phyloP scores from a whole-genome alignment of 169 alveolate genomes.

The Perkinsus chesapeaki region DNA sequence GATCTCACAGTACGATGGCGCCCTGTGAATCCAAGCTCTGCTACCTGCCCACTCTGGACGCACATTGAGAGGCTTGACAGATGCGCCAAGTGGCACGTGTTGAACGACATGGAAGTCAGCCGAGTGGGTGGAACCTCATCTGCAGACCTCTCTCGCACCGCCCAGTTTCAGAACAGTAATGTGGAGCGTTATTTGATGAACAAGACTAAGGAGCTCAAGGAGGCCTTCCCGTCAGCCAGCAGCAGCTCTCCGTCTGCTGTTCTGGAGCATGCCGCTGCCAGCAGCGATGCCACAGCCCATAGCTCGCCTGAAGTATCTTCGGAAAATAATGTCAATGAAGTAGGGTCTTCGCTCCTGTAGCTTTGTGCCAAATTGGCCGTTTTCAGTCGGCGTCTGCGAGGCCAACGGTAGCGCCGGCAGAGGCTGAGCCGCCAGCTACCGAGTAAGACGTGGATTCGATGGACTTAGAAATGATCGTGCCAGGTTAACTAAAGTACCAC shows the following conservation, averaged over 20 bases:
- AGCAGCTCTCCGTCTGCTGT: neutral
- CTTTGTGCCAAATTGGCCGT: too few species aligned
- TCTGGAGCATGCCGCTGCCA: neutral
- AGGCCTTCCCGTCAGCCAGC: neutral
- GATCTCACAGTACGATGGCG: neutral
- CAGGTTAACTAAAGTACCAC: too few species aligned
- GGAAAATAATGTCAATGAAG: too few species aligned
- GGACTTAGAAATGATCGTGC: too few species aligned
- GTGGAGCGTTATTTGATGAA: neutral
- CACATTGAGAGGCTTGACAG: neutral
- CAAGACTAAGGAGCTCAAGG: neutral
- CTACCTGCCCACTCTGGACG: neutral
- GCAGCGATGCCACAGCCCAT: neutral
- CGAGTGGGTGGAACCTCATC: neutral
- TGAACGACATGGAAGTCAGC: neutral
- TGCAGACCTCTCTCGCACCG: neutral
- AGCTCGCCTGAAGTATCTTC: neutral
- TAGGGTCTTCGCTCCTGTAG: too few species aligned
- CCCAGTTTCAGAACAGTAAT: neutral
- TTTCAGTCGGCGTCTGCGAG: too few species aligned
- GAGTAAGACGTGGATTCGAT: too few species aligned
- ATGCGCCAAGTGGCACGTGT: neutral
- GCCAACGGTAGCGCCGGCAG: too few species aligned
- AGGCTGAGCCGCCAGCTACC: too few species aligned
- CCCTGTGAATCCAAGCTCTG: neutral